Evolutionary conservation across 1,284 basidiomycete genomes (phyloP), one percentile per base, ranked within the genome.

Genomic region (Grifola frondosa): DNA sequence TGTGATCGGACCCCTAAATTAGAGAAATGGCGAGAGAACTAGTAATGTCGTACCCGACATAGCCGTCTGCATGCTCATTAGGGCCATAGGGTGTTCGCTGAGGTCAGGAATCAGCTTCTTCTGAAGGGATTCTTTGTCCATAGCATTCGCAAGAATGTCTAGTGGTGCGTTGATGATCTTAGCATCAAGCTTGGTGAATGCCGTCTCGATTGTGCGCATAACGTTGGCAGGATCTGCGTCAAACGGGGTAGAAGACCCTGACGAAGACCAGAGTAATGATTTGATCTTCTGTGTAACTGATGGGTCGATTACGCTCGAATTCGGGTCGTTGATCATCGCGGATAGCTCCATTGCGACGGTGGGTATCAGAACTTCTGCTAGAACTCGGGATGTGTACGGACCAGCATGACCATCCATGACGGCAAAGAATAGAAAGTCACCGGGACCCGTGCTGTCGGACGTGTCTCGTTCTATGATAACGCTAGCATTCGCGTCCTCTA

Each of bases 331-430:
- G 26, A 72, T 66, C 21, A 87, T 68, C 17, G 69, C 62, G 4
- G 75, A 72, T 21, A 99, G 78, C 58, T 96, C 87, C 36, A 92
- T 71, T 0, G 85, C 81, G 37, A 97, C 84, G 10, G 90, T 88
- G 24, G 91, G 90, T 49, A 98, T 90, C 46, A 99, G 80, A 29
- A 88, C 79, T 40, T 86, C 84, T 2, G 88, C 85, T 23, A 99
- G 82, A 22, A 97, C 74, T 44, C 82, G 78, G 5, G 91, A 93
- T 1, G 97, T 99, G 44, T 91, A 78, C 51, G 60, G 75, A 1
- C 93, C 97, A 2, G 82, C 76, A 62, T 99, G 97, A 2, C 97
- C 97, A 60, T 99, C 97, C 80, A 95, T 87, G 21, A 97, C 84
- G 2, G 89, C 74, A 57, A 91, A 93, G 64, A 96, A 88, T 37